phyloP scores from a whole-genome alignment of 2,329 filamentous ascomycete species.

The Colletotrichum sansevieriae region DNA sequence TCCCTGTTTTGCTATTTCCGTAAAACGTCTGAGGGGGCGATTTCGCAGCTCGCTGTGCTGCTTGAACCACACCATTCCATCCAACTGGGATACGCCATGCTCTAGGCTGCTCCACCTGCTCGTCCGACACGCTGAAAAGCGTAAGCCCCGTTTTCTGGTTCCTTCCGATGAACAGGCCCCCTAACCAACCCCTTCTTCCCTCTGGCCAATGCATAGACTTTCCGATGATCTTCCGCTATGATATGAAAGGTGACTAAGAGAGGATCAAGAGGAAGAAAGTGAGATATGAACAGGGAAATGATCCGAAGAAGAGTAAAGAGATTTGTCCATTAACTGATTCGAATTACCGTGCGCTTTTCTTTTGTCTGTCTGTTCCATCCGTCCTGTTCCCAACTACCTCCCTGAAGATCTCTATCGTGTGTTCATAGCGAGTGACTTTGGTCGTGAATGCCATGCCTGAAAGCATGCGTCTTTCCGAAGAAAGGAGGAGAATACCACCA shows the following conservation, averaged over 20 bases:
- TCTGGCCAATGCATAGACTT: not conserved
- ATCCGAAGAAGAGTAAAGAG: slow-evolving; percentile 1
- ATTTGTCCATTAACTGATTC: slow-evolving; percentile 19
- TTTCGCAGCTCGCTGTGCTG: too few species aligned
- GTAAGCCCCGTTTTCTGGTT: not conserved
- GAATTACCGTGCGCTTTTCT: slow-evolving; percentile 6
- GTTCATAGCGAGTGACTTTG: slow-evolving; percentile 4
- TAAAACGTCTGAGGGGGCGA: too few species aligned
- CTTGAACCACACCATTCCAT: not conserved
- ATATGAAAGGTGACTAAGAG: not conserved
- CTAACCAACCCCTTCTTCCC: not conserved
- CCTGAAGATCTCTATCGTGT: not conserved
- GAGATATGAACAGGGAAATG: too few species aligned
- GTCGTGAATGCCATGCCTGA: slow-evolving; percentile 14
- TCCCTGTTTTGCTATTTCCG: too few species aligned
- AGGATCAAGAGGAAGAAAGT: not conserved
- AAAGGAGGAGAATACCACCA: not conserved
- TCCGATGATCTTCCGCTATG: not conserved
- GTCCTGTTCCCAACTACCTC: not conserved
- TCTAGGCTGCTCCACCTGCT: slow-evolving; percentile 2
- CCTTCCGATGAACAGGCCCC: slow-evolving; percentile 35
- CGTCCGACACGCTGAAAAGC: slow-evolving; percentile 29
- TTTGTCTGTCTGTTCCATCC: not conserved
- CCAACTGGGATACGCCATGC: not conserved
- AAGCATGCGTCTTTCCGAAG: not conserved